phyloP scores from a whole-genome alignment of 345 rosid genomes.

The Eucalyptus paniculata region DNA sequence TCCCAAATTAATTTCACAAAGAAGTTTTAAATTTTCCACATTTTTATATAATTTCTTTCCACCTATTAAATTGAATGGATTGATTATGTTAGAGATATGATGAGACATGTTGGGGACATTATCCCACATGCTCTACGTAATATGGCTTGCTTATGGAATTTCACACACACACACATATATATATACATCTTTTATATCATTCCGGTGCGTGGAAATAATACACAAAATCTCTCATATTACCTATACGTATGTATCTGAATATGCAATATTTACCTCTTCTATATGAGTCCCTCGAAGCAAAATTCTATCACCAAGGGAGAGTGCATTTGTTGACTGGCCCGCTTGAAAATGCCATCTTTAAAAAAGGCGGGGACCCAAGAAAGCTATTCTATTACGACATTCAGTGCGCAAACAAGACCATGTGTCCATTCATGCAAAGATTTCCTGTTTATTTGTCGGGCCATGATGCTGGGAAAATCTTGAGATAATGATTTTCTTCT shows the following conservation, averaged over 20 bases:
- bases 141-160: neutral
- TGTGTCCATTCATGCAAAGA: neutral
- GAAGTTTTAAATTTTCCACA: neutral
- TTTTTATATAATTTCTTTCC: neutral
- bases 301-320: neutral
- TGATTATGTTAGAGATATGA: neutral
- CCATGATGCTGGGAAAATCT: neutral
- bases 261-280: neutral
- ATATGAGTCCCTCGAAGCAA: neutral
- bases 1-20: too few species aligned
- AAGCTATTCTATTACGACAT: neutral
- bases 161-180: neutral
- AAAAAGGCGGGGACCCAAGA: neutral
- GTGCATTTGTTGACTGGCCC: neutral
- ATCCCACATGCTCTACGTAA: neutral
- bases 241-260: neutral
- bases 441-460: neutral
- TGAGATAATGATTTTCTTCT: neutral
- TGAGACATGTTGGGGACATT: neutral
- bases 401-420: neutral
- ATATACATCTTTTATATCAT: neutral
- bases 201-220: neutral
- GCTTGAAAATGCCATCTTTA: neutral
- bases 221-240: neutral
- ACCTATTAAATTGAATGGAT: neutral